These are phyloP conservation scores for Pichia terricola DNA, from an alignment of 1,139 yeast species.

Conservation along the genomic window DNA sequence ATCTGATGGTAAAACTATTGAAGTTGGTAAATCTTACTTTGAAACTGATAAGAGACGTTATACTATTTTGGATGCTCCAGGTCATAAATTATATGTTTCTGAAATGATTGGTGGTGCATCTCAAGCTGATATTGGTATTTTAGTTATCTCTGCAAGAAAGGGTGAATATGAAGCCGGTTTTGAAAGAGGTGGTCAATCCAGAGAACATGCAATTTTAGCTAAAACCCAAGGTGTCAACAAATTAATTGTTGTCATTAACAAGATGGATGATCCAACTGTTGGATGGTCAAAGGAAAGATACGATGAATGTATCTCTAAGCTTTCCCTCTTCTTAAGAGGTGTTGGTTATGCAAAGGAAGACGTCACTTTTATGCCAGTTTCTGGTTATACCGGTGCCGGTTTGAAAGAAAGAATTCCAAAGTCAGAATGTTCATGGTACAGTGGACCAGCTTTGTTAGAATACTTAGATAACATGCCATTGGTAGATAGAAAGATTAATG, in stretches of 20 bases:
- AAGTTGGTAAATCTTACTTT: conserved; percentile 94
- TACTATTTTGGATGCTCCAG: conserved; percentile 98
- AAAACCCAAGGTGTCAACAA: conserved; percentile 97
- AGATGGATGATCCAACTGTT: conserved; percentile 98
- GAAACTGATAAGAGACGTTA: conserved; percentile 97
- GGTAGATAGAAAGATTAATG: conserved; percentile 77
- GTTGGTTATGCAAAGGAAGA: conserved; percentile 87
- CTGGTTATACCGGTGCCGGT: conserved; percentile 97
- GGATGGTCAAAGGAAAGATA: conserved; percentile 93
- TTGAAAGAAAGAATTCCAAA: conserved; percentile 73
- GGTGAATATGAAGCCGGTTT: conserved; percentile 99
- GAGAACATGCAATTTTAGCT: conserved; percentile 96
- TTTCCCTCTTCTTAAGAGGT: conserved; percentile 71
- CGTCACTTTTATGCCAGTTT: conserved; percentile 89
- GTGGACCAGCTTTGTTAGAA: conserved; percentile 86
- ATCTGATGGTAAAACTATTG: conserved; percentile 97
- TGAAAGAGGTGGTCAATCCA: conserved; percentile 98
- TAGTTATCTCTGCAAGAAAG: conserved; percentile 95
- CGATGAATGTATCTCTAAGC: conserved; percentile 85
- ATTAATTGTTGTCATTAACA: conserved; percentile 87
- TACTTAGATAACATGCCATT: conserved; percentile 77
- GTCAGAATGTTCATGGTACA: conserved; percentile 82
- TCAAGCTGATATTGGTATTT: conserved; percentile 95
- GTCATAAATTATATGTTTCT: conserved; percentile 96
- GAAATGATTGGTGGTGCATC: conserved; percentile 99